Conservation (phyloP, 23 red algal genomes). For the Gracilaria domingensis region DNA sequence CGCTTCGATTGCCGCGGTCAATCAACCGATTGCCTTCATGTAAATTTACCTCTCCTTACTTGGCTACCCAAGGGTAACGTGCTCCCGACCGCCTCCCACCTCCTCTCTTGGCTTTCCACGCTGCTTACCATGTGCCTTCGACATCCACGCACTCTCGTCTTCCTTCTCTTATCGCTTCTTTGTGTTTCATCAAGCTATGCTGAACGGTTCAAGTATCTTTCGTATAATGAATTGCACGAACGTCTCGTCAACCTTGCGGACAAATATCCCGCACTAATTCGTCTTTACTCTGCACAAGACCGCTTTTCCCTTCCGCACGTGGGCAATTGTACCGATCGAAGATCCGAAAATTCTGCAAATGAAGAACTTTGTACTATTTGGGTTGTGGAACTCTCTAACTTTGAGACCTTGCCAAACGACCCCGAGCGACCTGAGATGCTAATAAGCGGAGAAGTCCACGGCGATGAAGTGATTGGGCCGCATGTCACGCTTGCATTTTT, state of each 20-base stretch:
- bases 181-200: not conserved
- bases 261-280: slow-evolving; percentile 66
- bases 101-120: not conserved
- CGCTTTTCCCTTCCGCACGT: slow-evolving; percentile 78
- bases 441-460: slow-evolving; percentile 88
- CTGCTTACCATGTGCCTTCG: not conserved
- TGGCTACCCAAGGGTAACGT: not conserved
- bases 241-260: slow-evolving; percentile 57
- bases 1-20: too few relatives aligned
- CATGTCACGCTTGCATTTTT: slow-evolving; percentile 64
- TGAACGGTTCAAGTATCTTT: slow-evolving; percentile 55
- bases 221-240: slow-evolving; percentile 67
- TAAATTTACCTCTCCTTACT: too few relatives aligned
- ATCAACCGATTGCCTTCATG: too few relatives aligned
- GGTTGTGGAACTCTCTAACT: slow-evolving; percentile 76
- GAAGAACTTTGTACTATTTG: slow-evolving; percentile 79
- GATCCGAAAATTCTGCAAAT: not conserved
- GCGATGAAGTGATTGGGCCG: slow-evolving; percentile 92
- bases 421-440: slow-evolving; percentile 77
- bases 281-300: slow-evolving; percentile 84
- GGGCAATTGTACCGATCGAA: slow-evolving; percentile 73
- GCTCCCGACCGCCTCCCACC: not conserved
- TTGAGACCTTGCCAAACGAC: slow-evolving; percentile 41
- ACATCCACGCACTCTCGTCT: not conserved
- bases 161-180: not conserved